Conservation (phyloP, 768 basidiomycete genomes). For the Lactarius indigo region DNA sequence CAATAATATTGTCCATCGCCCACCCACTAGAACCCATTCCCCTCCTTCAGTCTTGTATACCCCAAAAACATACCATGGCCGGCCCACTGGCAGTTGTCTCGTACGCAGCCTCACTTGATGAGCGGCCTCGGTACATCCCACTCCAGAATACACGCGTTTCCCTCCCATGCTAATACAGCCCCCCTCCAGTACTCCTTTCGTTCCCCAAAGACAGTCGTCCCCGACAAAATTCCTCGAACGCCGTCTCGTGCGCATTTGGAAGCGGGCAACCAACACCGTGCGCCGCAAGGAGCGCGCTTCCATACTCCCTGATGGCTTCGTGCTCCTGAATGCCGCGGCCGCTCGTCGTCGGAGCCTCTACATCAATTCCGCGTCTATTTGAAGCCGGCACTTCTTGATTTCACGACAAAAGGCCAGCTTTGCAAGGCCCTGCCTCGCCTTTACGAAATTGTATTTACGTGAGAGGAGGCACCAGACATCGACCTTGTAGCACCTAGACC, state of each 20-base stretch:
- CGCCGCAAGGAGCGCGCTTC: constrained; percentile 52
- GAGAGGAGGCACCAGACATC: neutral
- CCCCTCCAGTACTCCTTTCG: too few species aligned
- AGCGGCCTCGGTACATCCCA: constrained; percentile 9
- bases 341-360: constrained; percentile 44
- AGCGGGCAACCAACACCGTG: constrained; percentile 50
- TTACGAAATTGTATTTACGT: neutral
- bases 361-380: neutral
- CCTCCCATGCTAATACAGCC: neutral
- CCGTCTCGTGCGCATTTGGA: constrained; percentile 58
- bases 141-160: neutral
- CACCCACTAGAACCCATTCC: neutral
- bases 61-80: constrained; percentile 8
- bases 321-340: constrained; percentile 50
- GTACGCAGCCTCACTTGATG: neutral
- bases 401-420: neutral
- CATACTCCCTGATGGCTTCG: constrained; percentile 55
- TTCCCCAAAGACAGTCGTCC: constrained; percentile 25
- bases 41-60: neutral
- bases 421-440: neutral
- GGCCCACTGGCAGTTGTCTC: constrained; percentile 15
- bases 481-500: neutral
- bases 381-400: neutral
- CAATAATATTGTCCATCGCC: neutral
- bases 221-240: constrained; percentile 52